These are phyloP conservation scores for Geotrichum citri-aurantii DNA, from an alignment of 1,139 yeast species.

Conservation along the genomic window DNA sequence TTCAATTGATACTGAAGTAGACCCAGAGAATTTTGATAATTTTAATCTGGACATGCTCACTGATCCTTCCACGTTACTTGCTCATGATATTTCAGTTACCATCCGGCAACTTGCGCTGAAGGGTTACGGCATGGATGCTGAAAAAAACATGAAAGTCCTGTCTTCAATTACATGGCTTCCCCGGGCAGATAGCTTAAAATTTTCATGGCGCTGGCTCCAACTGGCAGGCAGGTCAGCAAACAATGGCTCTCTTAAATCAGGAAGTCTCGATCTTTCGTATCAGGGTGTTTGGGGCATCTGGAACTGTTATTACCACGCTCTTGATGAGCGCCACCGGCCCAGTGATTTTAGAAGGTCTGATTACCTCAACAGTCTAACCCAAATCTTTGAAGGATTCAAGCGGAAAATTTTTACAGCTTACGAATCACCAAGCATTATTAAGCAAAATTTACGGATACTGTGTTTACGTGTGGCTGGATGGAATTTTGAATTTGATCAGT, in stretches of 20 bases:
- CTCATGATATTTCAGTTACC: conserved; percentile 35
- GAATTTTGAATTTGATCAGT: conserved; percentile 73
- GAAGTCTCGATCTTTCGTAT: conserved; percentile 71
- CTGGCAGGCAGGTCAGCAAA: conserved; percentile 63
- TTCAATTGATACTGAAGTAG: conserved; percentile 30
- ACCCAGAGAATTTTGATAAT: conserved; percentile 27
- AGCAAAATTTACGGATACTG: conserved; percentile 54
- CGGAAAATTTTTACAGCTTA: conserved; percentile 18
- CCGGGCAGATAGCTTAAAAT: conserved; percentile 48
- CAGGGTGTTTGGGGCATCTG: conserved; percentile 88
- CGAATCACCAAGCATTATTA: conserved; percentile 27
- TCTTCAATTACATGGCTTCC: conserved; percentile 36
- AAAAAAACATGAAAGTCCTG: conserved; percentile 55
- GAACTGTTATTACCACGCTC: conserved; percentile 68
- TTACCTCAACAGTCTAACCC: conserved; percentile 24
- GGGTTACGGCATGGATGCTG: conserved; percentile 73
- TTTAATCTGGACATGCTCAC: not conserved
- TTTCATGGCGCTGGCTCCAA: conserved; percentile 88
- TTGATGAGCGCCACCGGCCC: conserved; percentile 42
- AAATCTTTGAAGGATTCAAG: conserved; percentile 20
- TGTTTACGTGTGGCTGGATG: conserved; percentile 88
- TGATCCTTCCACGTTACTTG: conserved; percentile 26
- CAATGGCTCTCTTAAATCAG: conserved; percentile 63
- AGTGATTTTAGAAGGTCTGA: conserved; percentile 24
- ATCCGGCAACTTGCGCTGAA: conserved; percentile 64